A percentile compares a stretch with the other conserved stretches of the same genome.
These are phyloP conservation scores for Gracilariopsis chorda DNA, from an alignment of 23 red algal species.

Conservation along the genomic window DNA sequence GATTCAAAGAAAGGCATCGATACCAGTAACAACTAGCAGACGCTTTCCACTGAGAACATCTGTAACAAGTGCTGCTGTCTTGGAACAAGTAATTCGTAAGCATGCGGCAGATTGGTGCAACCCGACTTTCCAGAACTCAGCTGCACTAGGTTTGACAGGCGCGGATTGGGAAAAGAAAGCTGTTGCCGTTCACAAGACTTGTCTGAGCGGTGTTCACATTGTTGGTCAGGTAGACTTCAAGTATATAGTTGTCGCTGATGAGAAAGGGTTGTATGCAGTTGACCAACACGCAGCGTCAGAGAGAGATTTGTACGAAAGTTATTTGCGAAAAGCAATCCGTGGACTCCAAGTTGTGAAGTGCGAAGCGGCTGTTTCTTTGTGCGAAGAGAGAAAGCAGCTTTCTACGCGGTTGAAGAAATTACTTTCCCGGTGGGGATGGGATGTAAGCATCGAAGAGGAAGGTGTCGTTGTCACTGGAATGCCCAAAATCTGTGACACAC, in stretches of 20 bases:
- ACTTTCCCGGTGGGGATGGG: slow-evolving; percentile 29
- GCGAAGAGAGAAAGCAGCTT: background rate
- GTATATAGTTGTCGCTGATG: slow-evolving; percentile 63
- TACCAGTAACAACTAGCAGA: background rate
- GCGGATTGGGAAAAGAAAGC: background rate
- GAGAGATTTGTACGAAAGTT: slow-evolving; percentile 68
- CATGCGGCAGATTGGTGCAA: slow-evolving; percentile 16
- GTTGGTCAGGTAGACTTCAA: slow-evolving; percentile 80
- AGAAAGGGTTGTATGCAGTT: slow-evolving; percentile 54
- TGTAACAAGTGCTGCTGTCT: background rate
- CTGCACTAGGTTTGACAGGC: background rate
- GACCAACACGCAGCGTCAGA: slow-evolving; percentile 96
- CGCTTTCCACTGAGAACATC: background rate
- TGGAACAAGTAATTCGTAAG: background rate
- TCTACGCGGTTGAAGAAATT: background rate
- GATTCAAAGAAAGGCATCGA: background rate
- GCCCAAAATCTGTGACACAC: slow-evolving; percentile 6
- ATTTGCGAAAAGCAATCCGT: background rate
- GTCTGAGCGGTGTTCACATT: slow-evolving; percentile 5
- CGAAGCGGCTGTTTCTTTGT: background rate
- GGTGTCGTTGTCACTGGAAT: background rate
- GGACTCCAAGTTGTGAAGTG: background rate
- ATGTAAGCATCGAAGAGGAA: background rate
- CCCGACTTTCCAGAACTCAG: background rate
- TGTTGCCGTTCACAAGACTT: background rate